Evolutionary conservation across 2,329 filamentous ascomycete genomes (phyloP), one percentile per base, ranked within the genome.

Genomic region (Microdochium trichocladiopsis): DNA sequence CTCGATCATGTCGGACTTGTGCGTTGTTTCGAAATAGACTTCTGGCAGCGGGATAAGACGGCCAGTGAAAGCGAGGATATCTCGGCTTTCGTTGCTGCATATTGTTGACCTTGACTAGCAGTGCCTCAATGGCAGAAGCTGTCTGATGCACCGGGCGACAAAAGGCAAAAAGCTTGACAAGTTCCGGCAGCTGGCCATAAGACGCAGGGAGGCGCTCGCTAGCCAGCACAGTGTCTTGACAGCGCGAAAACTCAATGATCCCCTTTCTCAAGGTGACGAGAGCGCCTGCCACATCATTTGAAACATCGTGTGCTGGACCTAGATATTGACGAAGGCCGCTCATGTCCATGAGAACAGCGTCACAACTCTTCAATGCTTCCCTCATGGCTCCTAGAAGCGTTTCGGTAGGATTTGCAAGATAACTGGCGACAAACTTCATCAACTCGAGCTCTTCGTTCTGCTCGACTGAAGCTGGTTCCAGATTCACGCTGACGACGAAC

Each of bases 1-100:
- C 36, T 41, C 79, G 70, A 58, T 84, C 80, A 56, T 83, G 80
- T 28, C 79, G 70, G 4, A 83, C 79, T 56, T 82, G 78, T 2
- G 74, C 70, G 58, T 82, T 83, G 5, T 76, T 75, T 31, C 79
- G 69, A 56, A 79, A 73, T 2, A 82, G 52, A 4, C 77, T 71
- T 58, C 83, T 83, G 47, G 60, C 58, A n/a, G 77, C 68, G 0
- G 79, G 76, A 55, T 83, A 82, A 1, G 74, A 76, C 3, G 80
- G 79, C 1, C 75, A 61, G 52, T 79, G 71, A 11, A 81, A 57
- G 4, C 66, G 68, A 52, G 69, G 73, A 55, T 68, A 63, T 52
- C 65, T 63, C 3, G 71, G 67, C 24, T 55, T 62, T 25, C 57
- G 63, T 56, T 72, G 64, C 47, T 75, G 68, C 70, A 82, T 77